phyloP scores from a whole-genome alignment of 108 stramenopile species.

The Cyclotella atomus region DNA sequence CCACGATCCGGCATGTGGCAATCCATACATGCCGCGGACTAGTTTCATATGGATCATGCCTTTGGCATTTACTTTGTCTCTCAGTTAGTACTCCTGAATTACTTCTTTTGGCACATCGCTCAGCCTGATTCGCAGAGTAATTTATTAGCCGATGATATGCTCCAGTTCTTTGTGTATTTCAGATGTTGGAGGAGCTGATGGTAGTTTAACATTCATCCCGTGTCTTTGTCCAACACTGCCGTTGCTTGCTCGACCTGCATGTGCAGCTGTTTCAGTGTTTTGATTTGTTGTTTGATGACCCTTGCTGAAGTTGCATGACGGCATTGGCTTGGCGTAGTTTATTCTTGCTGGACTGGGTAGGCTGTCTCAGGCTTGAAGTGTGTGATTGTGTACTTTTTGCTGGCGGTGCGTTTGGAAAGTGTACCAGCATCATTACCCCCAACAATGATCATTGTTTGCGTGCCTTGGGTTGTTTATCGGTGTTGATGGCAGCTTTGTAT shows the following conservation, averaged over 20 bases:
- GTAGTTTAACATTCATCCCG: not conserved
- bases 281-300: conserved; percentile 1
- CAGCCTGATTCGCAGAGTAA: conserved; percentile 17
- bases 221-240: not conserved
- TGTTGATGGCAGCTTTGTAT: no score
- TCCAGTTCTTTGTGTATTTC: not conserved
- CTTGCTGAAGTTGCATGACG: not conserved
- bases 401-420: not conserved
- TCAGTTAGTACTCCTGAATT: conserved; percentile 36
- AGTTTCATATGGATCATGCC: no score
- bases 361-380: not conserved
- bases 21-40: no score
- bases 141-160: no score
- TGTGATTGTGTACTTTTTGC: not conserved
- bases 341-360: not conserved
- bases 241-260: not conserved
- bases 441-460: not conserved
- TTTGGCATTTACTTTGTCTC: conserved; percentile 8
- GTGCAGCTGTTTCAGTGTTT: no score
- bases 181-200: not conserved
- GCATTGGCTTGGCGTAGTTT: not conserved
- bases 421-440: no score
- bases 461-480: not conserved
- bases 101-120: conserved; percentile 36
- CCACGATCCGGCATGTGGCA: not conserved